These are phyloP conservation scores for Ogataea sp. DNA, from an alignment of 805 yeast genomes.

Conservation along the genomic window DNA sequence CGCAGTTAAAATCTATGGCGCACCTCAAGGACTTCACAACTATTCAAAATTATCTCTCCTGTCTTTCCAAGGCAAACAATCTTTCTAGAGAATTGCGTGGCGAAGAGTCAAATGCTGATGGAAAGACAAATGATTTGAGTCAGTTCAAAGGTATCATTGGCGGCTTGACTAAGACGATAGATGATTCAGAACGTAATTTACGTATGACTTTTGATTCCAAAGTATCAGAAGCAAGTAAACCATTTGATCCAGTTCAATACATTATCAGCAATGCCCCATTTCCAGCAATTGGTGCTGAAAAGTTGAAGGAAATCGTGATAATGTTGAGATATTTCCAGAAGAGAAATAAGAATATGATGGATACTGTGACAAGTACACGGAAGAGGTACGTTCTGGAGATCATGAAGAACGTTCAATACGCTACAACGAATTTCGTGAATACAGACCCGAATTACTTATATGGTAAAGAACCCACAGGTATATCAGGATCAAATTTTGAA, in stretches of 20 bases:
- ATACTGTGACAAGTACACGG: conserved; percentile 34
- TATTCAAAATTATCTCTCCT: conserved; percentile 19
- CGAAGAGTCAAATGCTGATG: too few species aligned
- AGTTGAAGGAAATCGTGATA: conserved; percentile 25
- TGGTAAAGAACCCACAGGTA: conserved; percentile 10
- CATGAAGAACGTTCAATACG: conserved; percentile 36
- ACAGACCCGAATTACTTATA: conserved; percentile 24
- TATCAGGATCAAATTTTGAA: conserved; percentile 17
- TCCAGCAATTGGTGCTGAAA: conserved; percentile 33
- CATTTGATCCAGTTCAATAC: conserved; percentile 36
- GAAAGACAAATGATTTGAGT: conserved; percentile 26
- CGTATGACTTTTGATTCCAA: conserved; percentile 39
- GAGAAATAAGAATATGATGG: conserved; percentile 21
- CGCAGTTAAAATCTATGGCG: conserved; percentile 10
- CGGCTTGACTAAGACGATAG: conserved; percentile 48
- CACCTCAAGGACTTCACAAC: conserved; percentile 26
- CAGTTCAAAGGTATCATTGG: conserved; percentile 63
- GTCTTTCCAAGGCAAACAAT: conserved; percentile 31
- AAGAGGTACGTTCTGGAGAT: conserved; percentile 31
- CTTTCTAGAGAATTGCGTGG: conserved; percentile 34
- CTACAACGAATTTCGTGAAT: conserved; percentile 12
- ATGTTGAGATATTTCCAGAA: conserved; percentile 36
- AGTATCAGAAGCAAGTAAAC: conserved; percentile 29
- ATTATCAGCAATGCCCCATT: conserved; percentile 27
- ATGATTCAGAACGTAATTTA: conserved; percentile 48